phyloP scores from a whole-genome alignment of 768 basidiomycete genomes.

The Hirschioporus abietinus region DNA sequence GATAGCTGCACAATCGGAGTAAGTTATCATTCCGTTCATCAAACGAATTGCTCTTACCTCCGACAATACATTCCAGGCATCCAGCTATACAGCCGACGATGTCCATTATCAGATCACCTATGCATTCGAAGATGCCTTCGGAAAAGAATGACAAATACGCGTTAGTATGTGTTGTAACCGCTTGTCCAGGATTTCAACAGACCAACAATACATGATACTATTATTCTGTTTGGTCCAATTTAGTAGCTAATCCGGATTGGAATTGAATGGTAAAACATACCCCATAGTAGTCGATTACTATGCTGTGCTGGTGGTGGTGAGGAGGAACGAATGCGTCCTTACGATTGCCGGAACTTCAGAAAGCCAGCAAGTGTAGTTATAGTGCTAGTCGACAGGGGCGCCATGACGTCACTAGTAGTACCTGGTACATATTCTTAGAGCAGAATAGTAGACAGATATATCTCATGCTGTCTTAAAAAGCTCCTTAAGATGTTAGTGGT shows the following conservation, averaged over 20 bases:
- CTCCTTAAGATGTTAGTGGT: too few species aligned
- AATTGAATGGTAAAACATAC: not conserved
- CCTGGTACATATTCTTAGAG: not conserved
- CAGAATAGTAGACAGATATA: not conserved
- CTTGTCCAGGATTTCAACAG: not conserved
- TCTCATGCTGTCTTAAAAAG: not conserved
- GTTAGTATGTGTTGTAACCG: too few species aligned
- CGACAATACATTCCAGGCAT: slow-evolving; percentile 43
- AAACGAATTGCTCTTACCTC: slow-evolving; percentile 25
- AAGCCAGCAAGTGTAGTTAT: not conserved
- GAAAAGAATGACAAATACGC: not conserved
- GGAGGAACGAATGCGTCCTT: not conserved
- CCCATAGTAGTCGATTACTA: not conserved
- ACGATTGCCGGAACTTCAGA: not conserved
- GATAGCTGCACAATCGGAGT: slow-evolving; percentile 27
- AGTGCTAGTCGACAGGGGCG: not conserved
- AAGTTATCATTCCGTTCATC: not conserved
- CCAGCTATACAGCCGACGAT: slow-evolving; percentile 34
- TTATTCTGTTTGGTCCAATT: not conserved
- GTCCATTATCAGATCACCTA: slow-evolving; percentile 36
- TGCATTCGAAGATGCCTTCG: slow-evolving; percentile 32
- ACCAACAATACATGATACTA: not conserved
- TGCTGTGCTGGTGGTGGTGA: not conserved
- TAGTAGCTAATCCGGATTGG: not conserved
- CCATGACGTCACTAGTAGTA: not conserved